These are phyloP conservation scores for Ambrosia trifida DNA, from an alignment of 129 eudicot genomes.

Conservation along the genomic window DNA sequence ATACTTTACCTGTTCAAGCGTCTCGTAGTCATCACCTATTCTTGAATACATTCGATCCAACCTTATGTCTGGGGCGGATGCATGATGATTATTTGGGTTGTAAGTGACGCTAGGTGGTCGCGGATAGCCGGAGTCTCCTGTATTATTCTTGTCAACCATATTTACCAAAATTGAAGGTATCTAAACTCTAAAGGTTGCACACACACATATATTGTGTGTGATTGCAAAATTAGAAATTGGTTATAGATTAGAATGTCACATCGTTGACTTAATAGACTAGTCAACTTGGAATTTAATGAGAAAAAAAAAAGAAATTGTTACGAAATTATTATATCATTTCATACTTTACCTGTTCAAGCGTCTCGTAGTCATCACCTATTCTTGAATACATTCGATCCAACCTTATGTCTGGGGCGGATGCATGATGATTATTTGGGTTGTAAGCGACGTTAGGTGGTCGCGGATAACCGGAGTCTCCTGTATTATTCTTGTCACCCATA, in stretches of 20 bases:
- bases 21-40: constrained; percentile 64
- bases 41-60: constrained; percentile 49
- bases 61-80: constrained; percentile 31
- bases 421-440: constrained; percentile 45
- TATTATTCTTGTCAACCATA: constrained; percentile 25
- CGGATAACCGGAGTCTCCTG: neutral
- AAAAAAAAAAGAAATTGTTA: too few relatives aligned
- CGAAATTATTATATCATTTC: too few relatives aligned
- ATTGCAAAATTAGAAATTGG: too few relatives aligned
- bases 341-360: constrained; percentile 83
- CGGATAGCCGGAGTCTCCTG: neutral
- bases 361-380: constrained; percentile 64
- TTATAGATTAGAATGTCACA: too few relatives aligned
- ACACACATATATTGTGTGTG: too few relatives aligned
- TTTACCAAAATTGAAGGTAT: neutral
- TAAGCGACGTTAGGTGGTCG: neutral
- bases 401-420: constrained; percentile 31
- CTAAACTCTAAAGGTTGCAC: too few relatives aligned
- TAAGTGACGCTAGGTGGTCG: neutral
- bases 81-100: constrained; percentile 45
- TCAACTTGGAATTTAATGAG: too few relatives aligned
- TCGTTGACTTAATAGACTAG: too few relatives aligned
- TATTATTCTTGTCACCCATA: constrained; percentile 26
- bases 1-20: constrained; percentile 83
- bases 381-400: constrained; percentile 49